These are phyloP conservation scores for Pseudopyricularia javanii DNA, from an alignment of 2,329 filamentous ascomycete species.

Conservation along the genomic window DNA sequence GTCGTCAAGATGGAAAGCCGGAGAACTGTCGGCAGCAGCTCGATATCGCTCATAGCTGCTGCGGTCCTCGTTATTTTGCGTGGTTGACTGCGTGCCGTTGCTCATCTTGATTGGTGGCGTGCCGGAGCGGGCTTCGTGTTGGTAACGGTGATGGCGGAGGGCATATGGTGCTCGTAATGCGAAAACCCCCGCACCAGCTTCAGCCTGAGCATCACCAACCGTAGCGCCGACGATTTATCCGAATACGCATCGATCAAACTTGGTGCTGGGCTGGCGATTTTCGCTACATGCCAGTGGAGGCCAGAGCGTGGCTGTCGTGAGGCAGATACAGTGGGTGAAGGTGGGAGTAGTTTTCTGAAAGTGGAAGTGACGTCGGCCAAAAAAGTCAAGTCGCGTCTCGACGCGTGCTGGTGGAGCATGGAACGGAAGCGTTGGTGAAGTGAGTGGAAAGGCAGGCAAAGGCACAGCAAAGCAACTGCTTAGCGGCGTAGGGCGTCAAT, in stretches of 20 bases:
- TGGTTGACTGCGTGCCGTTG: slow-evolving; percentile 32
- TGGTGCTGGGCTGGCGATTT: not conserved
- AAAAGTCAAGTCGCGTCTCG: no score
- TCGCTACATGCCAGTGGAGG: not conserved
- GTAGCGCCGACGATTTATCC: not conserved
- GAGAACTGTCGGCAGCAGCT: slow-evolving; percentile 4
- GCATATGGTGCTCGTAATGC: not conserved
- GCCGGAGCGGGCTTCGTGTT: not conserved
- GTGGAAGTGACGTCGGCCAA: no score
- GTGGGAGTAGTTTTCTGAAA: not conserved
- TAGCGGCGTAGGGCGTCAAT: no score
- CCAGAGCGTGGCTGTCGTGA: not conserved
- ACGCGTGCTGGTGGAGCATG: no score
- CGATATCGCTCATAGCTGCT: slow-evolving; percentile 35
- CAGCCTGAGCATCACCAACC: not conserved
- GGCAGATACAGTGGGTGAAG: not conserved
- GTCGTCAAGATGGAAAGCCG: not conserved
- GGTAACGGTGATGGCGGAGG: not conserved
- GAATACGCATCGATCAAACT: not conserved
- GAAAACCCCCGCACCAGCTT: not conserved
- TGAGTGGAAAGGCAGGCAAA: no score
- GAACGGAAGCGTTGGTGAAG: no score
- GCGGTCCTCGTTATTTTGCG: slow-evolving; percentile 42
- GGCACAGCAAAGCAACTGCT: no score
- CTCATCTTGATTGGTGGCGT: not conserved